Evolutionary conservation across 106 monocot species (phyloP).

Genomic region (Phalaenopsis aphrodite): DNA sequence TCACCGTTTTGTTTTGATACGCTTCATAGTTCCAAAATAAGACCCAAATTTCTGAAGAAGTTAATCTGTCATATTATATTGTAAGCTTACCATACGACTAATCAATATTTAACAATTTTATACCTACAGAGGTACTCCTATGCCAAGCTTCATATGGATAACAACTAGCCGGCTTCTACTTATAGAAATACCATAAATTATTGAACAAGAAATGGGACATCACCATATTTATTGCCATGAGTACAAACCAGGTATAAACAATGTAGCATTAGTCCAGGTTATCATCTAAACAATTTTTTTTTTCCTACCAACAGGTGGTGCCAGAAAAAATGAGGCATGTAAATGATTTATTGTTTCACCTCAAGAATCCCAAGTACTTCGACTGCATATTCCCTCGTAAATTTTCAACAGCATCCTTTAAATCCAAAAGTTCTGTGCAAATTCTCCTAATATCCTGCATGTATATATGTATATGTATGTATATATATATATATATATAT

Average conservation of each 20-base stretch:
- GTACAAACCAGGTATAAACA: background rate
- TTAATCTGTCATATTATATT: background rate
- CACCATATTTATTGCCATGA: background rate
- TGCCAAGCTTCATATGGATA: background rate
- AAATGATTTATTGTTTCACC: slow-evolving; percentile 26
- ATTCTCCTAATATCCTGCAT: slow-evolving; percentile 75
- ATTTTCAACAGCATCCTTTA: slow-evolving; percentile 92
- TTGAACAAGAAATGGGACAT: background rate
- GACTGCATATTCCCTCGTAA: slow-evolving; percentile 78
- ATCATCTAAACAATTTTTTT: background rate
- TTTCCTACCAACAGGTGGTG: background rate
- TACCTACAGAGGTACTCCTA: background rate
- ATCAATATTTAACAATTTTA: background rate
- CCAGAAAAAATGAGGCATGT: background rate
- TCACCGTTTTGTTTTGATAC: no score
- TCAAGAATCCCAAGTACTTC: slow-evolving; percentile 73
- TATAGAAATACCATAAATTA: background rate
- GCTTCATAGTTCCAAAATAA: no score
- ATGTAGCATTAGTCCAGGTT: background rate
- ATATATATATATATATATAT: background rate
- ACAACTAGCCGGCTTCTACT: background rate
- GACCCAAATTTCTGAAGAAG: no score
- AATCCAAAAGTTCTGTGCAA: slow-evolving; percentile 78
- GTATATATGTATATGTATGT: background rate
- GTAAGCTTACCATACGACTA: background rate